These are phyloP conservation scores for Papiliotrema flavescens DNA, from an alignment of 1,284 basidiomycete species.

Conservation along the genomic window DNA sequence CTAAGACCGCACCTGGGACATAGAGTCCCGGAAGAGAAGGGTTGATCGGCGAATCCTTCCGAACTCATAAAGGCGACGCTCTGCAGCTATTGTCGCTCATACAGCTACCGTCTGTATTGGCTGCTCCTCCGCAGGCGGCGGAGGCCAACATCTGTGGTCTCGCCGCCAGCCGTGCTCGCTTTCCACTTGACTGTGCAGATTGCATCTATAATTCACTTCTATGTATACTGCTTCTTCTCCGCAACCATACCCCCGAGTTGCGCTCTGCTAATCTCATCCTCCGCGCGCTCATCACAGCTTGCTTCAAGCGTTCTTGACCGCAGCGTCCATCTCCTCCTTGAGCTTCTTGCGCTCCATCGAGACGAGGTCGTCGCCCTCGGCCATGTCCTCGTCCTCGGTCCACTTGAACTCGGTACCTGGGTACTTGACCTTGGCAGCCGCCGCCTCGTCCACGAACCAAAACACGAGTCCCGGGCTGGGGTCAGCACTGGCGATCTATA, in stretches of 20 bases:
- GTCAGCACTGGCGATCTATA: too few species aligned
- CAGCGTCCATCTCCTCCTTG: slow-evolving; percentile 41
- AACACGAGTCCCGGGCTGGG: slow-evolving; percentile 71
- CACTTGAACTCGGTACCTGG: slow-evolving; percentile 45
- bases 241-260: not conserved
- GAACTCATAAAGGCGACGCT: too few species aligned
- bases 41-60: too few species aligned
- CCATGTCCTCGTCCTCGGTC: slow-evolving; percentile 28
- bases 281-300: not conserved
- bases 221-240: not conserved
- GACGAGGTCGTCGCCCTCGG: slow-evolving; percentile 26
- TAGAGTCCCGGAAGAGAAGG: too few species aligned
- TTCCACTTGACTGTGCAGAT: not conserved
- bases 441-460: slow-evolving; percentile 87
- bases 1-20: too few species aligned
- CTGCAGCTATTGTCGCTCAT: too few species aligned
- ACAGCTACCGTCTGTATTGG: too few species aligned
- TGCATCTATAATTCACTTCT: not conserved
- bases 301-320: slow-evolving; percentile 22
- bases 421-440: slow-evolving; percentile 57
- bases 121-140: too few species aligned
- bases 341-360: slow-evolving; percentile 30
- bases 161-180: too few species aligned
- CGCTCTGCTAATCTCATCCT: too few species aligned
- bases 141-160: too few species aligned